These are phyloP conservation scores for Strobilomyces dryophilus DNA, from an alignment of 768 basidiomycete species.

Conservation along the genomic window DNA sequence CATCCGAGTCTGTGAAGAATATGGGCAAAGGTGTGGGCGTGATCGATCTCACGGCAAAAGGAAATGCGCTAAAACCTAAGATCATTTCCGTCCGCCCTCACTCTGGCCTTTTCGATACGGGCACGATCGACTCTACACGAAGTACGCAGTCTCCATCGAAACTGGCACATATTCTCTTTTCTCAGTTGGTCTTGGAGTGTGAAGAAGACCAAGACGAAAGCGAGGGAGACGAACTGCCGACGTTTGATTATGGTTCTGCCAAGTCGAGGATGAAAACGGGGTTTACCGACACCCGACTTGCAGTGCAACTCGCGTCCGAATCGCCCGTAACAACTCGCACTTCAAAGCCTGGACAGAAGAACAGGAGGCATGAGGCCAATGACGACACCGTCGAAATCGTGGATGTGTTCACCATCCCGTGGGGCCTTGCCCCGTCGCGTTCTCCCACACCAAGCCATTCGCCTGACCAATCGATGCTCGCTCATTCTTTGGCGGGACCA, in stretches of 20 bases:
- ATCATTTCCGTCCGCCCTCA: not conserved
- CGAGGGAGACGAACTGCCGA: conserved; percentile 16
- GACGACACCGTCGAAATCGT: conserved; percentile 6
- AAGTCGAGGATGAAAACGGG: not conserved
- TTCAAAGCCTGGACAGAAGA: not conserved
- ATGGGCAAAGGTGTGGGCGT: not conserved
- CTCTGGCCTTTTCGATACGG: not conserved
- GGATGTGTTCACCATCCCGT: conserved; percentile 23
- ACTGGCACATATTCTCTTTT: conserved; percentile 8
- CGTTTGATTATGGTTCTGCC: conserved; percentile 14
- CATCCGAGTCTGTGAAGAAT: not conserved
- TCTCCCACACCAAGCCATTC: conserved; percentile 22
- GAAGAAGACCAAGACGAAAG: conserved; percentile 12
- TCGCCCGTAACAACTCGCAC: not conserved
- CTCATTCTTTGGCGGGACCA: not conserved
- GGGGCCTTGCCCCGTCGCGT: conserved; percentile 15
- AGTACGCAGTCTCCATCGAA: conserved; percentile 12
- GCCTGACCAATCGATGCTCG: not conserved
- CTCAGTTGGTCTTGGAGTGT: conserved; percentile 3
- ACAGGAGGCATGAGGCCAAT: not conserved
- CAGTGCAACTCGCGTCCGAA: conserved; percentile 18
- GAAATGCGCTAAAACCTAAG: not conserved
- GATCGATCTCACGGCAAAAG: conserved; percentile 8
- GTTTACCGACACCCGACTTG: not conserved
- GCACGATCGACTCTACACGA: not conserved